These are phyloP conservation scores for Hypoxylon sp. DNA, from an alignment of 2,329 filamentous ascomycete genomes.

Conservation along the genomic window DNA sequence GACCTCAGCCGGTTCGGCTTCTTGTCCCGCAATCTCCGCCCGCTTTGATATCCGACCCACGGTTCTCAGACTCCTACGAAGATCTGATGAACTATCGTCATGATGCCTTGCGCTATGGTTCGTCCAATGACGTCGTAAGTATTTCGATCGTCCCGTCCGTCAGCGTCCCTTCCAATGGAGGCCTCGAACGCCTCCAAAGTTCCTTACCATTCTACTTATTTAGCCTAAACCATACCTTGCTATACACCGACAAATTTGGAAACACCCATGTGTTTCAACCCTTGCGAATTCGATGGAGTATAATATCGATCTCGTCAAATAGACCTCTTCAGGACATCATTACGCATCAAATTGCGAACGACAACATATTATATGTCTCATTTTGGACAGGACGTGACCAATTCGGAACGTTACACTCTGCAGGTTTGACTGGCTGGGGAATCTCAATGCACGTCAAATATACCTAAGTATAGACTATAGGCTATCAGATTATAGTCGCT, in stretches of 20 bases:
- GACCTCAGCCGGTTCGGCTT: constrained; percentile 47
- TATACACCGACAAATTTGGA: constrained; percentile 28
- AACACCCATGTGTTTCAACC: constrained; percentile 30
- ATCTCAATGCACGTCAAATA: constrained; percentile 19
- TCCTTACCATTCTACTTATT: constrained; percentile 32
- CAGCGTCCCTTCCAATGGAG: constrained; percentile 33
- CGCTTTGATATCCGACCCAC: constrained; percentile 39
- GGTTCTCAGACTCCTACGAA: constrained; percentile 33
- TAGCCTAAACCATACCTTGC: constrained; percentile 37
- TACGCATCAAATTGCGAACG: constrained; percentile 35
- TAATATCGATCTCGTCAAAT: constrained; percentile 19
- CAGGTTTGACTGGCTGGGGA: constrained; percentile 1
- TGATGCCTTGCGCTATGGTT: constrained; percentile 8
- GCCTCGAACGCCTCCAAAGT: constrained; percentile 26
- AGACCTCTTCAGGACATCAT: constrained; percentile 16
- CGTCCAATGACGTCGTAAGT: constrained; percentile 38
- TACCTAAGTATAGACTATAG: constrained; percentile 9
- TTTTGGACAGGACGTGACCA: constrained; percentile 25
- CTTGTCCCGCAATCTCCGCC: constrained; percentile 45
- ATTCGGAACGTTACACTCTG: constrained; percentile 31
- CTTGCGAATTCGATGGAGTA: constrained; percentile 6
- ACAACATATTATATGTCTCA: constrained; percentile 11
- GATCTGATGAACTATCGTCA: constrained; percentile 31
- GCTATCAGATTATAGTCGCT: constrained; percentile 15
- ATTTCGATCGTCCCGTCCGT: constrained; percentile 30